Percentiles rank a stretch among this genome's conserved stretches.
phyloP scores from a whole-genome alignment of 805 yeast genomes.

The Pichia nakasei region DNA sequence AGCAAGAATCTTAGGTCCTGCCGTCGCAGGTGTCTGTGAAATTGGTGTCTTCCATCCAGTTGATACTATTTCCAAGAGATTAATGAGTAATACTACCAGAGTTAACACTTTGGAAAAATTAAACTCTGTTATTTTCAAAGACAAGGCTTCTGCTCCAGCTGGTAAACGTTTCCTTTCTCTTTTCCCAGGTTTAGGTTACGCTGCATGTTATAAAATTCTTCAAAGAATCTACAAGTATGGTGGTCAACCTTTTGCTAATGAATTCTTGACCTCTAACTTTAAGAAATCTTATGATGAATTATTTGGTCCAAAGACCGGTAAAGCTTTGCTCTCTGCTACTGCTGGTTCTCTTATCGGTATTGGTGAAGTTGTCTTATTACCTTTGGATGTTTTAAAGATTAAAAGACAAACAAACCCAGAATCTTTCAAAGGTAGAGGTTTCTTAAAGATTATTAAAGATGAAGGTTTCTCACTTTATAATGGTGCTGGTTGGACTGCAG shows the following conservation, averaged over 20 bases:
- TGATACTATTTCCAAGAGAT: conserved; percentile 94
- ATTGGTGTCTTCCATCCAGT: conserved; percentile 97
- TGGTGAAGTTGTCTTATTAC: conserved; percentile 93
- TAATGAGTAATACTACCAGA: conserved; percentile 73
- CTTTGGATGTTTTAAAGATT: conserved; percentile 92
- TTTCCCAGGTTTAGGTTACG: conserved; percentile 97
- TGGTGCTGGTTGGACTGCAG: conserved; percentile 99
- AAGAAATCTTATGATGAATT: conserved; percentile 57
- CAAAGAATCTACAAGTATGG: conserved; percentile 99
- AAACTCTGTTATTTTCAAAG: conserved; percentile 80
- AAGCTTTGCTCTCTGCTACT: conserved; percentile 93
- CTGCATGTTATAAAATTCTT: conserved; percentile 91
- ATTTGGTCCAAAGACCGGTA: conserved; percentile 92
- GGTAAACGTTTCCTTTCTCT: conserved; percentile 68
- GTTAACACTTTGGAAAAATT: conserved; percentile 57
- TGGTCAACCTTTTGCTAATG: conserved; percentile 98
- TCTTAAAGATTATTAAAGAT: conserved; percentile 72
- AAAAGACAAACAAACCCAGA: conserved; percentile 99
- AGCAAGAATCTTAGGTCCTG: conserved; percentile 95
- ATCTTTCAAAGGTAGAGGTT: conserved; percentile 97
- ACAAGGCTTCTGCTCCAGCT: conserved; percentile 63
- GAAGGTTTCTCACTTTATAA: conserved; percentile 92
- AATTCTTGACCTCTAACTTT: conserved; percentile 71
- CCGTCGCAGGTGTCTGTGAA: conserved; percentile 95
- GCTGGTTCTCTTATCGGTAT: conserved; percentile 97